phyloP scores from a whole-genome alignment of 192 early-diverging fungal genomes.

The Mortierella antarctica region DNA sequence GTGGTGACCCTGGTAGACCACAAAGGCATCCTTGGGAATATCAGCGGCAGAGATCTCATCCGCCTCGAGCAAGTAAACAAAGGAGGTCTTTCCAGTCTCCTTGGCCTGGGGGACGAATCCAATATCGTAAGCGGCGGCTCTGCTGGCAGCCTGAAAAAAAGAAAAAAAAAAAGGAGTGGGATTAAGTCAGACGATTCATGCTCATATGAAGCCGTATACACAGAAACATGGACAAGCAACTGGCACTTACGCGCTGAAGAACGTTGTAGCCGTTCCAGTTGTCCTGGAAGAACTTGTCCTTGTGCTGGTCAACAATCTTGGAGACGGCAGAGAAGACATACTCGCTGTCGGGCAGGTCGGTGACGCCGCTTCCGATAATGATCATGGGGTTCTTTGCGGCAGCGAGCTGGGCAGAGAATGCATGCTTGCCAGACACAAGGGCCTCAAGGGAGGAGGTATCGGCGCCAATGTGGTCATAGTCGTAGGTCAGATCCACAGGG shows the following conservation, averaged over 20 bases:
- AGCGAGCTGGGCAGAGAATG: conserved; percentile 79
- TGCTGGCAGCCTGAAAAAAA: conserved; percentile 74
- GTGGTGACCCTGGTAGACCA: conserved; percentile 99
- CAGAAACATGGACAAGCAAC: not conserved
- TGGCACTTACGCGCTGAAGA: conserved; percentile 80
- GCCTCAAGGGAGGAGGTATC: conserved; percentile 73
- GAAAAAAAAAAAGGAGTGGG: conserved; percentile 9
- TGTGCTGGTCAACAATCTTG: conserved; percentile 74
- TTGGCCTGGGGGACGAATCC: conserved; percentile 78
- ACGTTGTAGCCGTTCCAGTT: conserved; percentile 92
- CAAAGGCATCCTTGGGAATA: conserved; percentile 92
- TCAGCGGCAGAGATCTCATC: conserved; percentile 83
- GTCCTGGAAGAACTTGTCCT: conserved; percentile 75
- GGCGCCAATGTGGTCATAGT: conserved; percentile 86
- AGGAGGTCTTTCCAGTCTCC: conserved; percentile 62
- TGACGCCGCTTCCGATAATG: conserved; percentile 84
- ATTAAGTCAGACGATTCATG: not conserved
- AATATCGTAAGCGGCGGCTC: conserved; percentile 91
- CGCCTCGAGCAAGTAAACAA: conserved; percentile 94
- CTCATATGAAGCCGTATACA: not conserved
- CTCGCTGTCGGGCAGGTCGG: conserved; percentile 79
- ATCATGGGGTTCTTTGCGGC: conserved; percentile 93
- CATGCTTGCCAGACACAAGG: conserved; percentile 74
- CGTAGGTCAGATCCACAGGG: conserved; percentile 86
- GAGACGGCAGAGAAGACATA: conserved; percentile 82